Evolutionary conservation across 2,329 filamentous ascomycete genomes (phyloP).

Genomic region (Calonectria naviculata): DNA sequence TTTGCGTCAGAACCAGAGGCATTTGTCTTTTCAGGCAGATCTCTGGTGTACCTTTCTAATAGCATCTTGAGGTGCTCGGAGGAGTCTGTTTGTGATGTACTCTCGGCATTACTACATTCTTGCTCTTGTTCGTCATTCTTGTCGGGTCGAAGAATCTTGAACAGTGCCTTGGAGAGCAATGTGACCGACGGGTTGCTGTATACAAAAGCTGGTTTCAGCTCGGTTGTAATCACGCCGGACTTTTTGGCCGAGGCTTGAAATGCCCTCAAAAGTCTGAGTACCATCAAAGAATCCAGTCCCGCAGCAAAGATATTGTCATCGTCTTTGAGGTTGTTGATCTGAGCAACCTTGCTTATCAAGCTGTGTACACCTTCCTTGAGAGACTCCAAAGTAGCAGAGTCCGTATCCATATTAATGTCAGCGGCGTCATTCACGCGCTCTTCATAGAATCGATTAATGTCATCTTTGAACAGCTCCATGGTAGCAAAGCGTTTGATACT

Average conservation of each 20-base stretch:
- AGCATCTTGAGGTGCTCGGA: not conserved
- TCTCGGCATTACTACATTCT: not conserved
- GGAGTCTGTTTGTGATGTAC: not conserved
- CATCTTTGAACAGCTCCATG: not conserved
- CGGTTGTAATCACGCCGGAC: accelerated
- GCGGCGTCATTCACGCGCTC: not conserved
- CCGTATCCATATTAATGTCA: not conserved
- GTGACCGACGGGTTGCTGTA: not conserved
- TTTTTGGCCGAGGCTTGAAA: not conserved
- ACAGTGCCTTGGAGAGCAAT: not conserved
- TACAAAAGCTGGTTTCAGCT: not conserved
- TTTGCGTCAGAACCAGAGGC: not conserved
- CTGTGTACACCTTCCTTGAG: not conserved
- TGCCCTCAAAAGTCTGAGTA: not conserved
- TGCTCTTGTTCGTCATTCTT: not conserved
- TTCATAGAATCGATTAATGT: not conserved
- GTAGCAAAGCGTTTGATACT: not conserved
- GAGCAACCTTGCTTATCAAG: not conserved
- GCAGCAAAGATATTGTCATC: not conserved
- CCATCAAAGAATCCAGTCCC: not conserved
- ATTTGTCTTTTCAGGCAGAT: not conserved
- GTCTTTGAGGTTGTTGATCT: not conserved
- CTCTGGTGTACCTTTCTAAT: not conserved
- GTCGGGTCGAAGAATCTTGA: not conserved
- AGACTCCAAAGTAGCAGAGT: not conserved